Conservation (phyloP, 2,329 filamentous ascomycete genomes). For the Fusarium napiforme region DNA sequence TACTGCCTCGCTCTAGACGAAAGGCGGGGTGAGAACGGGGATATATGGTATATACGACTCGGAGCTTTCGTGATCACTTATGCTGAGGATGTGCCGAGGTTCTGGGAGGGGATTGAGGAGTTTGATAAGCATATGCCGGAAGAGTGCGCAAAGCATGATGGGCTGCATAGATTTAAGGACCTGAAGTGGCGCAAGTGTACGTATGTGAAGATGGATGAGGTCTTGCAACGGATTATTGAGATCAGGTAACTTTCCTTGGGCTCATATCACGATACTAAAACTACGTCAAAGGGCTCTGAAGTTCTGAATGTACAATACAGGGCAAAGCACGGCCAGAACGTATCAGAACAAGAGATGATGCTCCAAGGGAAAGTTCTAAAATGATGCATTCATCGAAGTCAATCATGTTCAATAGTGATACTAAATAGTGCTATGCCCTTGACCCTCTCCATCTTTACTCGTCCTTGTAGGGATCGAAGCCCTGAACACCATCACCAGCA, state of each 20-base stretch:
- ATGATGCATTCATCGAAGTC: neutral
- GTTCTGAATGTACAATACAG: too few species aligned
- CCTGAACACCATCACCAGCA: slow-evolving; percentile 42
- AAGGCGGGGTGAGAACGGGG: neutral
- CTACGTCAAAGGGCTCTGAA: neutral
- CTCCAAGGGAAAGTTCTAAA: accelerated
- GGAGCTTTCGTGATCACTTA: slow-evolving; percentile 3
- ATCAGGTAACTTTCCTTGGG: neutral
- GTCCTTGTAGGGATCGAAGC: slow-evolving; percentile 44
- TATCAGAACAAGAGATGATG: neutral
- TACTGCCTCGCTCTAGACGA: slow-evolving; percentile 7
- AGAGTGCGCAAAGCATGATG: neutral
- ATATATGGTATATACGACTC: neutral
- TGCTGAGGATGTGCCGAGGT: neutral
- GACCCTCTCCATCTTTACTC: neutral
- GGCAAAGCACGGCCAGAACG: neutral
- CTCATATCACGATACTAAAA: neutral
- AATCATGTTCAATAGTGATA: neutral
- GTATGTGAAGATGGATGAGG: neutral
- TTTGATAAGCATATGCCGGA: neutral
- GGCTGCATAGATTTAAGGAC: neutral
- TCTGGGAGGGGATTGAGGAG: neutral
- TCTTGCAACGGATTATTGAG: slow-evolving; percentile 5
- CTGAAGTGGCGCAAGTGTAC: neutral
- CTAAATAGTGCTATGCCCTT: neutral